Evolutionary conservation across 2,329 filamentous ascomycete genomes (phyloP).

Genomic region (Sporothrix euskadiensis): DNA sequence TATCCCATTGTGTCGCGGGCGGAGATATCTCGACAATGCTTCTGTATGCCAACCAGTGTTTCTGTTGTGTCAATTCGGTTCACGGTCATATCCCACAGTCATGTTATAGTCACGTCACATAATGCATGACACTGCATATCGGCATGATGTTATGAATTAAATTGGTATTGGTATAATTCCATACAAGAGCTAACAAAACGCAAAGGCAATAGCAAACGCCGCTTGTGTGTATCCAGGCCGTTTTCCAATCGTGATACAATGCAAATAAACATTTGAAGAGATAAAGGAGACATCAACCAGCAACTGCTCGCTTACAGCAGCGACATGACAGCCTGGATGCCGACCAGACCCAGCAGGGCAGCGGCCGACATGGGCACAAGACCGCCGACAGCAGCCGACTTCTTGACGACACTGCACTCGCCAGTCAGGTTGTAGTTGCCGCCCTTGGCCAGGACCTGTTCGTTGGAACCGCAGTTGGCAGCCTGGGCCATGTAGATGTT

Average conservation of each 20-base stretch:
- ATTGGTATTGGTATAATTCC: not conserved
- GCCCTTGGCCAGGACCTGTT: slow-evolving; percentile 31
- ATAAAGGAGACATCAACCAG: not conserved
- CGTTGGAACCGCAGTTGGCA: slow-evolving; percentile 36
- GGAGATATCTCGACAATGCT: not conserved
- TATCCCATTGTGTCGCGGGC: not conserved
- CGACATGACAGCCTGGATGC: slow-evolving; percentile 16
- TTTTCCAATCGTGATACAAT: not conserved
- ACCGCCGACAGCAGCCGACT: not conserved
- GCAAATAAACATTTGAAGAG: not conserved
- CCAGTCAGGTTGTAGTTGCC: slow-evolving; percentile 32
- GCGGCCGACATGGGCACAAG: not conserved
- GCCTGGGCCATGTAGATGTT: slow-evolving; percentile 36
- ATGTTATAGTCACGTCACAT: not conserved
- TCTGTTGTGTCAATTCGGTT: not conserved
- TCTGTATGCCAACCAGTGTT: not conserved
- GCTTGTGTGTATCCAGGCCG: not conserved
- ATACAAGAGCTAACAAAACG: not conserved
- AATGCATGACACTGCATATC: not conserved
- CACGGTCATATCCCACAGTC: not conserved
- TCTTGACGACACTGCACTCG: slow-evolving; percentile 30
- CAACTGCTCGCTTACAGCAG: slow-evolving; percentile 10
- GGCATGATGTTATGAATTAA: not conserved
- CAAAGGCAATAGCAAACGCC: not conserved
- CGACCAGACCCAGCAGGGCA: slow-evolving; percentile 22